Base-by-base conservation (phyloP, 768 basidiomycete genomes). In the Collybiopsis luxurians region DNA sequence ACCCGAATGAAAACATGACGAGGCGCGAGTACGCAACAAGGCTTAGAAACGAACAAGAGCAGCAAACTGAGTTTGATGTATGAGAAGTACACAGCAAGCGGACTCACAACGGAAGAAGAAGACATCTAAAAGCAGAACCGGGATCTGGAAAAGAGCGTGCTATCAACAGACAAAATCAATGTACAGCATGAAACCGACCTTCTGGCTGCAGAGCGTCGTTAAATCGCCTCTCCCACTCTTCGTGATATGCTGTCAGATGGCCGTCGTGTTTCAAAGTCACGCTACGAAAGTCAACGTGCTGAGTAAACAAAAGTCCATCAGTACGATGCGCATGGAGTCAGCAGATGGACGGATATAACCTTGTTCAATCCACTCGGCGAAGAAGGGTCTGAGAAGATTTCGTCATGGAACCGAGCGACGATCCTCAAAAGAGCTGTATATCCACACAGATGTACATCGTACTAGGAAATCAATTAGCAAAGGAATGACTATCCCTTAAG, bases 1-100 rank as follows among this genome's bases (percentile, higher is more conserved):
- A 92, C 4, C 88, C 90, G 63, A 92, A 92, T 0, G 90, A 92
- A 64, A 82, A 90, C 88, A 92, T 90, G 48, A 92, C 90, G 11
- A 92, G 81, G 15, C 90, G 79, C 34, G 88, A 88, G 63, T 92
- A 92, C 27, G 75, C 82, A 56, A 87, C 85, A 42, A 89, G 77
- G 78, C 89, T 92, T 34, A 5, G 31, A 54, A 1, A 46, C 31
- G 39, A 34, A 26, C 23, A n/a, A 26, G 34, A 36, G 23, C 6
- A 13, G 9, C 27, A 7, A 3, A 51, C 15, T 21, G 24, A 34
- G 34, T 0, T 6, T 19, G 13, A 51, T 44, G n/a, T 6, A 44
- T 13, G 24, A 51, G 30, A 31, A 4, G 21, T 23, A 9, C 12
- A 3, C 11, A 19, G 7, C 10, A 54, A 21, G 10, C 11, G 21